Base-by-base conservation (phyloP, 441 rosid genomes). In the Jatropha multifida region DNA sequence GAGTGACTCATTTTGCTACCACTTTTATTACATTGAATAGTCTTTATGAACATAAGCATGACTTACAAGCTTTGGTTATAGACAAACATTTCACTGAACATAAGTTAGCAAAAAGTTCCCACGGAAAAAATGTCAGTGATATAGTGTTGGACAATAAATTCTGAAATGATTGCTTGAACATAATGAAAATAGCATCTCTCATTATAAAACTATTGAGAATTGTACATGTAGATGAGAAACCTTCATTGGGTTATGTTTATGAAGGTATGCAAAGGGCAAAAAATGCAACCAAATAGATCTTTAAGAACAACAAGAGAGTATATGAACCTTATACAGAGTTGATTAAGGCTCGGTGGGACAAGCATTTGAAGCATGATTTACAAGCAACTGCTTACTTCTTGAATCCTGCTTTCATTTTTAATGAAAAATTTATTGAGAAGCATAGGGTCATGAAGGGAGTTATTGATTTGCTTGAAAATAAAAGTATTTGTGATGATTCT, bases 281-380 rank as follows among this genome's bases (percentile, higher is more conserved):
- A 4, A 32, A 49, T 3, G 52, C 41, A 1, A 58, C 15, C 10
- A 75, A 44, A 2, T 3, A 59, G 10, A 17, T 65, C 1, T 72
- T 72, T 32, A 5, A 42, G 3, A 58, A 58, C 0, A 37, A 38
- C 0, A 37, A 38, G 8, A 42, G 20, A 8, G 23, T 68, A 1
- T 65, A 72, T 15, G 17, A 59, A 37, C 60, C 67, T 17, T 65
- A 77, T 17, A 56, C 48, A 5, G 6, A n/a, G 1, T 54, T 77
- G 18, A 64, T 78, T 65, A 2, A 59, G 11, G 5, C 10, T 10
- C 10, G 51, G 6, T 72, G 61, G 63, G 73, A 72, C 15, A 72
- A 26, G 18, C 55, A 49, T 0, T 15, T 77, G 4, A 4, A 17
- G 2, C 0, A 0, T 1, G 17, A 58, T 40, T 52, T 77, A 2